phyloP scores from a whole-genome alignment of 1,284 basidiomycete species.

The Athelia psychrophila region DNA sequence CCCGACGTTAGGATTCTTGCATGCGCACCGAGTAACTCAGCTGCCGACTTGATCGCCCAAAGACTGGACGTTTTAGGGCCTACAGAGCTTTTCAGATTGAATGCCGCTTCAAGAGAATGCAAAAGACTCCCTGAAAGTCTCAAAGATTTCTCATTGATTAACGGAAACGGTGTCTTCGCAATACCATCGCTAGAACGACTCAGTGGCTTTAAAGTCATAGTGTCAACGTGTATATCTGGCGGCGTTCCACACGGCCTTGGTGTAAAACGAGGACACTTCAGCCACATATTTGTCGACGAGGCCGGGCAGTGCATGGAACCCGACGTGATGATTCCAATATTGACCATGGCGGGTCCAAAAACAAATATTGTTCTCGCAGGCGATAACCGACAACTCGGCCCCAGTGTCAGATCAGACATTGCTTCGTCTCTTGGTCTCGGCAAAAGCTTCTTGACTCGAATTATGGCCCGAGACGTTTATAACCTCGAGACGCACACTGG shows the following conservation, averaged over 20 bases:
- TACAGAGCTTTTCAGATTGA: constrained; percentile 42
- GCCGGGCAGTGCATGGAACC: constrained; percentile 60
- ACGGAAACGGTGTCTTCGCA: constrained; percentile 38
- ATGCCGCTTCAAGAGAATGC: constrained; percentile 37
- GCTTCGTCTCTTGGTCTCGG: constrained; percentile 43
- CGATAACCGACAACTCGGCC: constrained; percentile 58
- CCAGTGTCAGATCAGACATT: constrained; percentile 46
- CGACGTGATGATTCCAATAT: constrained; percentile 52
- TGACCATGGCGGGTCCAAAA: constrained; percentile 36
- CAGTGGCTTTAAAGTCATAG: constrained; percentile 41
- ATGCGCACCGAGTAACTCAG: constrained; percentile 52
- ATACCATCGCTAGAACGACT: constrained; percentile 35
- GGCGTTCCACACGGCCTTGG: constrained; percentile 44
- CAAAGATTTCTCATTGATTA: constrained; percentile 33
- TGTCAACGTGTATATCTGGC: constrained; percentile 52
- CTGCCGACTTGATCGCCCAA: constrained; percentile 49
- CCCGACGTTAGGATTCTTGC: constrained; percentile 35
- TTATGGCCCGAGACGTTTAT: constrained; percentile 49
- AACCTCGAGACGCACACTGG: constrained; percentile 21
- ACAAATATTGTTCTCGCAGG: constrained; percentile 54
- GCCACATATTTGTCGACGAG: constrained; percentile 61
- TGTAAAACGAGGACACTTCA: constrained; percentile 49
- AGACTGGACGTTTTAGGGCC: constrained; percentile 32
- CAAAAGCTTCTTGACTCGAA: constrained; percentile 46
- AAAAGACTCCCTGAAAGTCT: constrained; percentile 28